phyloP scores from a whole-genome alignment of 345 rosid genomes.

The Abelmoschus esculentus region DNA sequence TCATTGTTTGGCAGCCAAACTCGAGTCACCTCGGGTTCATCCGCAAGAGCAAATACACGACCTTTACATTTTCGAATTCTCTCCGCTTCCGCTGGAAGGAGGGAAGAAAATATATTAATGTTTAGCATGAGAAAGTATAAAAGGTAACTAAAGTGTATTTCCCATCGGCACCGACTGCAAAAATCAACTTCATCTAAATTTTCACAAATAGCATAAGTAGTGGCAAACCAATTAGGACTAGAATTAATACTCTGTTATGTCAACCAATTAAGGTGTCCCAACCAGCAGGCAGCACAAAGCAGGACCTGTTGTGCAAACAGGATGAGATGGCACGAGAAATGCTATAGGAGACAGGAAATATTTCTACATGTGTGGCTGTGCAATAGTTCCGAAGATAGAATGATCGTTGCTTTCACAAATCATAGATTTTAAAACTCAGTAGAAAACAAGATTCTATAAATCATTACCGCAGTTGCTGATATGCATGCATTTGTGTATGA shows the following conservation, averaged over 20 bases:
- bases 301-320: background rate
- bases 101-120: background rate
- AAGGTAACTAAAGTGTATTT: background rate
- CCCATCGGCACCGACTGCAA: background rate
- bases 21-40: slow-evolving; percentile 94
- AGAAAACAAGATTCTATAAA: background rate
- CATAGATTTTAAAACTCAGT: background rate
- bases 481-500: background rate
- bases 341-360: background rate
- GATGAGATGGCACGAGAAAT: background rate
- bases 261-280: background rate
- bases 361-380: background rate
- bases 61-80: slow-evolving; percentile 79
- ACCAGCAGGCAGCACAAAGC: background rate
- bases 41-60: slow-evolving; percentile 86
- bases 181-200: too few relatives aligned
- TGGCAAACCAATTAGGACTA: background rate
- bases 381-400: background rate
- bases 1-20: slow-evolving; percentile 93
- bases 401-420: background rate
- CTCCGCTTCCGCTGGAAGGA: slow-evolving; percentile 75
- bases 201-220: too few relatives aligned
- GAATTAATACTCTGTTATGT: background rate
- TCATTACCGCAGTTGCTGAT: background rate
- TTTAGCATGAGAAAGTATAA: slow-evolving; percentile 1